These are phyloP conservation scores for Nephelium lappaceum DNA, from an alignment of 345 rosid genomes.

Conservation along the genomic window DNA sequence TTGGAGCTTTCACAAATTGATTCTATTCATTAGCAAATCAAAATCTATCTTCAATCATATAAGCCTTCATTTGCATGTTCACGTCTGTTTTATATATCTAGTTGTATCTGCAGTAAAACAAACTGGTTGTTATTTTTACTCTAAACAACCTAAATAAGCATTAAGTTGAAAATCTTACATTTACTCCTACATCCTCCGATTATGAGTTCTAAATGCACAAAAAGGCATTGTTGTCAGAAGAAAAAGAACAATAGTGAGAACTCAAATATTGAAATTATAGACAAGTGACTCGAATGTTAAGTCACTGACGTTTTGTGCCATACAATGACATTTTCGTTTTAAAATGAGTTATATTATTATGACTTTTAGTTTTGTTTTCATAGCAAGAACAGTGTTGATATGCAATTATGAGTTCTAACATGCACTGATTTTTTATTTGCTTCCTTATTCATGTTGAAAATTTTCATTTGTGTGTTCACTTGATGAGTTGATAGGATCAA, in stretches of 20 bases:
- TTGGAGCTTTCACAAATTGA: neutral
- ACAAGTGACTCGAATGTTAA: too few relatives aligned
- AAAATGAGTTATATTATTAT: too few relatives aligned
- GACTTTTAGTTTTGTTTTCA: neutral
- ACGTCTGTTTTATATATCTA: neutral
- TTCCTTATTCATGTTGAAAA: neutral
- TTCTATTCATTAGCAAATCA: neutral
- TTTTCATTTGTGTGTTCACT: conserved; percentile 15
- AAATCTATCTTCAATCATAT: neutral
- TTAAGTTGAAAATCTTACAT: neutral
- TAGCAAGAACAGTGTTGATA: neutral
- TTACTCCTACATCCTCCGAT: neutral
- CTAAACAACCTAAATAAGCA: neutral
- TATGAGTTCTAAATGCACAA: neutral
- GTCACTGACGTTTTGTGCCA: too few relatives aligned
- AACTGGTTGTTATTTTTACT: neutral
- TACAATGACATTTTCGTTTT: too few relatives aligned
- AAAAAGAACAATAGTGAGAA: too few relatives aligned
- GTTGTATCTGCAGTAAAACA: neutral
- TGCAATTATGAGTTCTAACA: neutral
- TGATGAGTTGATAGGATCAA: conserved; percentile 58
- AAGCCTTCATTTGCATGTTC: neutral
- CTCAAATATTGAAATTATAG: too few relatives aligned
- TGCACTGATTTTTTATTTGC: neutral
- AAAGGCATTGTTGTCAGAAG: too few relatives aligned